Conservation (phyloP, 352 stramenopile genomes). For the Phytophthora pinifolia region DNA sequence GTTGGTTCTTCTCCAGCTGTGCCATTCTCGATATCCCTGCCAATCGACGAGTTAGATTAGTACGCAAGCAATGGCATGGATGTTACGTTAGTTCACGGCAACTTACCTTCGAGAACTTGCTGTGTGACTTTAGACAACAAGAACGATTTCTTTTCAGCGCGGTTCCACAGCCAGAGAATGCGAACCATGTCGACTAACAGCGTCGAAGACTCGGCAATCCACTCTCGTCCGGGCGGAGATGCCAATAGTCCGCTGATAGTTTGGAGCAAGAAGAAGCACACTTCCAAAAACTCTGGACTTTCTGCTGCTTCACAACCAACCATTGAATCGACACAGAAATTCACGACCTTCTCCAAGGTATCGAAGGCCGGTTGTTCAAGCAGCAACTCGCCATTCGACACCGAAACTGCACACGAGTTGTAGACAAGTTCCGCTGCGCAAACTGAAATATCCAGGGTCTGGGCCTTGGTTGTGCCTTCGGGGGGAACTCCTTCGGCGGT, state of each 20-base stretch:
- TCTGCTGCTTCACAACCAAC: conserved; percentile 34
- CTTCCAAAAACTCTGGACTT: conserved; percentile 39
- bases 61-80: neutral
- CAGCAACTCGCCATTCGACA: conserved; percentile 54
- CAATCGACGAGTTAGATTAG: neutral
- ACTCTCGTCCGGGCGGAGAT: conserved; percentile 52
- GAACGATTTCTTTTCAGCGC: conserved; percentile 40
- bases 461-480: conserved; percentile 41
- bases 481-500: conserved; percentile 43
- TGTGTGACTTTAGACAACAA: conserved; percentile 66
- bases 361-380: conserved; percentile 46
- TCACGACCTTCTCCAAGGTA: conserved; percentile 65
- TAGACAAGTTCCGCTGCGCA: conserved; percentile 67
- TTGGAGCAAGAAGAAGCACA: conserved; percentile 69
- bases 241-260: conserved; percentile 70
- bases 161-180: conserved; percentile 78
- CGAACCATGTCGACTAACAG: conserved; percentile 71
- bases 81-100: neutral
- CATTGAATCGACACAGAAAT: conserved; percentile 67
- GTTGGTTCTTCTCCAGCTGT: conserved; percentile 59
- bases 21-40: conserved; percentile 64
- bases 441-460: conserved; percentile 62
- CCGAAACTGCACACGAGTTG: conserved; percentile 63
- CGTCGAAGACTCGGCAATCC: conserved; percentile 60
- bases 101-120: conserved; percentile 75